Percentiles rank a stretch among this genome's conserved stretches.
phyloP scores from a whole-genome alignment of 108 stramenopile genomes.

The Nitzschia inconspicua region DNA sequence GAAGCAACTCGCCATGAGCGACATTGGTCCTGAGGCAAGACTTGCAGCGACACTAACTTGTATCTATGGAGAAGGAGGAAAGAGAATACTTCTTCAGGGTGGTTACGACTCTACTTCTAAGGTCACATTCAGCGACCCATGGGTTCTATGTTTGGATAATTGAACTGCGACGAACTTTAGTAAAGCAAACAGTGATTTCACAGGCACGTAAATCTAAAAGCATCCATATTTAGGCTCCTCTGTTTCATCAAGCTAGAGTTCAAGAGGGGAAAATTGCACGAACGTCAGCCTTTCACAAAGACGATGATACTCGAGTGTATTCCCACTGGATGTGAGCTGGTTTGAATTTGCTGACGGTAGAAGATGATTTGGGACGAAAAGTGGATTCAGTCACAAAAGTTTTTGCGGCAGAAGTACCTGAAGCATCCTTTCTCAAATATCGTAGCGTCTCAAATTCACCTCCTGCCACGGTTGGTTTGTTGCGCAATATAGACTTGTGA shows the following conservation, averaged over 20 bases:
- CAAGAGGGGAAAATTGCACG: too few relatives aligned
- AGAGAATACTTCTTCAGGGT: constrained; percentile 3
- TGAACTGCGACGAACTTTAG: too few relatives aligned
- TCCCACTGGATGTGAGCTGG: too few relatives aligned
- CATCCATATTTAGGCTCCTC: too few relatives aligned
- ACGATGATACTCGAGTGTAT: too few relatives aligned
- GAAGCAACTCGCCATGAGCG: neutral
- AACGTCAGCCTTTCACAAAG: too few relatives aligned
- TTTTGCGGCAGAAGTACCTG: too few relatives aligned
- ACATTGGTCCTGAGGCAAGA: neutral
- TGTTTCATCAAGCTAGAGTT: too few relatives aligned
- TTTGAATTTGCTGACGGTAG: too few relatives aligned
- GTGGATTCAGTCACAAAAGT: neutral
- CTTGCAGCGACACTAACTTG: constrained; percentile 2
- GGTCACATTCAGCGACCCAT: constrained; percentile 13
- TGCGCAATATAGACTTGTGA: constrained; percentile 36
- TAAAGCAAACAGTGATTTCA: too few relatives aligned
- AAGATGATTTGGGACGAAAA: constrained; percentile 2
- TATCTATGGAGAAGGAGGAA: neutral
- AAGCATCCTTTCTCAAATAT: neutral
- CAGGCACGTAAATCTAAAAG: too few relatives aligned
- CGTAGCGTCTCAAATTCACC: constrained; percentile 1
- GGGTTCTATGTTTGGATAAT: too few relatives aligned
- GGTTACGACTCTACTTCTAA: constrained; percentile 16
- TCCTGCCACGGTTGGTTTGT: constrained; percentile 15